Base-by-base conservation (phyloP, 495 filamentous ascomycete species). In the Pyronema omphalodes region DNA sequence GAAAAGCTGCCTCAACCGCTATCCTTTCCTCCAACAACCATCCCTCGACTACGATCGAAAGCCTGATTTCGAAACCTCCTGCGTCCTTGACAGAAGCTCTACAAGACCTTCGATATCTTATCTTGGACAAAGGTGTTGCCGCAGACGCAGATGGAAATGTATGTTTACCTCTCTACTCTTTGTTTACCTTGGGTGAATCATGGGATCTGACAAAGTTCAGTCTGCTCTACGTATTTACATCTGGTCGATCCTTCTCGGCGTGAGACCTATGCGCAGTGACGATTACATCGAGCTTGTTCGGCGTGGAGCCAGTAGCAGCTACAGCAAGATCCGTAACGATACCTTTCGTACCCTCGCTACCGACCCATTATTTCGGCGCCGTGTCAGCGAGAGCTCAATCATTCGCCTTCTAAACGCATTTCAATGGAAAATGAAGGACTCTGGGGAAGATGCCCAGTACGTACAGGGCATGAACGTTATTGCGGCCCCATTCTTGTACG, bases 391-490 rank as follows among this genome's bases (percentile, higher is more conserved):
- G 66, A 91, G 93, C 23, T 93, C 85, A 64, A 71, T 99, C 14
- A 95, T 94, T 47, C 86, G 91, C 9, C 74, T 99, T 1, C 74
- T 99, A n/a, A 99, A 99, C 61, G 91, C 91, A 23, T 78, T 94
- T 34, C 88, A 88, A 44, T 96, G 93, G 91, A 85, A 77, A 56
- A 73, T 96, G 33, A 80, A 88, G 58, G 93, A 99, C 70, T 75
- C 80, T 0, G 75, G 75, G 33, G 72, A 73, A 57, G 74, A 70
- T n/a, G 64, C 68, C 9, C 61, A 67, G 43, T 99, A 99, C 66
- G 93, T 96, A 5, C 91, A 99, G 66, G 91, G 91, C 54, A 96
- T 98, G 91, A 98, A 96, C 64, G 89, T 96, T n/a, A 77, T 98
- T n/a, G 88, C 86, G 37, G 91, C 91, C 7, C 93, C 91, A 0